Evolutionary conservation across 805 yeast genomes (phyloP).

Genomic region (Cyberlindnera veronae): DNA sequence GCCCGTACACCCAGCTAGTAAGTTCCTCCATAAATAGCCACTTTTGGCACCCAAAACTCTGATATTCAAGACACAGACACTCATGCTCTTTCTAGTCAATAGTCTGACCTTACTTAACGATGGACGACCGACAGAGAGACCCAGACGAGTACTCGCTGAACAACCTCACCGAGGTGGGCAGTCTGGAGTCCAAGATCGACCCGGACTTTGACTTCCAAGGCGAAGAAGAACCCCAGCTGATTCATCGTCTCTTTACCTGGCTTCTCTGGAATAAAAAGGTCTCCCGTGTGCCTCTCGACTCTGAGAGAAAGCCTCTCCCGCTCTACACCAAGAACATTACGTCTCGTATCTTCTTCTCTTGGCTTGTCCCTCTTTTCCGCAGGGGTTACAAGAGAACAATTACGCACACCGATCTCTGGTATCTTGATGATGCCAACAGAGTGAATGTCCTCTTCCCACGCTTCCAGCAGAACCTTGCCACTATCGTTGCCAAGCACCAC

Average conservation of each 20-base stretch:
- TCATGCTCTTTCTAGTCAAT: too few species aligned
- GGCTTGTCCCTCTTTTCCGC: conserved; percentile 59
- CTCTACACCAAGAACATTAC: conserved; percentile 34
- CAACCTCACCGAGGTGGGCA: neutral
- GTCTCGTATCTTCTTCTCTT: conserved; percentile 48
- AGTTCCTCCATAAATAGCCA: too few species aligned
- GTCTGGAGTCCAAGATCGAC: conserved; percentile 1
- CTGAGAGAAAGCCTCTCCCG: conserved; percentile 45
- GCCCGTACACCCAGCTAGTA: too few species aligned
- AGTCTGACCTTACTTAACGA: too few species aligned
- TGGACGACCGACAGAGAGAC: too few species aligned
- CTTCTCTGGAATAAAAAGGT: conserved; percentile 21
- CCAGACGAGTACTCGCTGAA: neutral
- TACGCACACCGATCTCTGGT: conserved; percentile 56
- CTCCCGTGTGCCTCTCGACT: conserved; percentile 47
- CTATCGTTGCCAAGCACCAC: conserved; percentile 29
- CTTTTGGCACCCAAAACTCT: too few species aligned
- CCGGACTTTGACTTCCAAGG: conserved; percentile 3
- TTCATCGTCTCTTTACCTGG: conserved; percentile 3
- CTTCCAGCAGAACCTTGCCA: conserved; percentile 33
- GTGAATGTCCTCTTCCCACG: conserved; percentile 35
- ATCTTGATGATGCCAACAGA: conserved; percentile 36
- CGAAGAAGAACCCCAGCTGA: conserved; percentile 2
- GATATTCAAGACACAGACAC: too few species aligned
- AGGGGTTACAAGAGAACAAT: conserved; percentile 70